These are phyloP conservation scores for Lachnellula hyalina DNA, from an alignment of 2,329 filamentous ascomycete genomes.

Conservation along the genomic window DNA sequence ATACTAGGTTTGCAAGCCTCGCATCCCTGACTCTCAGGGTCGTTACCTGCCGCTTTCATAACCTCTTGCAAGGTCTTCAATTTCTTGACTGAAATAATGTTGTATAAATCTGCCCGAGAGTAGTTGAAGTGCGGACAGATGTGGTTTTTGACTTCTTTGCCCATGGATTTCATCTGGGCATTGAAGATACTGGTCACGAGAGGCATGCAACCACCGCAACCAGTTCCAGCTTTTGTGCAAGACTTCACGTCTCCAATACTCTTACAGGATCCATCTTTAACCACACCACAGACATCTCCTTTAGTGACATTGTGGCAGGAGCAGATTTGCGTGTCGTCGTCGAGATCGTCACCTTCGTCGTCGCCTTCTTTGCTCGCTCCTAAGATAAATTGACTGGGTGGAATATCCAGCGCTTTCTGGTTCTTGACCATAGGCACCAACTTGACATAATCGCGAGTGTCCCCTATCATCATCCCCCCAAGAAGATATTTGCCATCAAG, in stretches of 20 bases:
- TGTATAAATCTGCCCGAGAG: constrained; percentile 83
- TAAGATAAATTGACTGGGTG: constrained; percentile 78
- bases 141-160: constrained; percentile 81
- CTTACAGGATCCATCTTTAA: constrained; percentile 77
- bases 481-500: constrained; percentile 83
- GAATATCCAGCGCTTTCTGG: constrained; percentile 71
- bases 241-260: constrained; percentile 78
- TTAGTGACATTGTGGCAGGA: constrained; percentile 92
- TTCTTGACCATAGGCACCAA: constrained; percentile 81
- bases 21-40: constrained; percentile 69
- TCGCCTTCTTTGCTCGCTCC: constrained; percentile 70
- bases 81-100: constrained; percentile 78
- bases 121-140: constrained; percentile 79
- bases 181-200: constrained; percentile 88
- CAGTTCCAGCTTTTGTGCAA: constrained; percentile 87
- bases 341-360: constrained; percentile 69
- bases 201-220: constrained; percentile 86
- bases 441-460: constrained; percentile 86
- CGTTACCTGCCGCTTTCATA: constrained; percentile 72
- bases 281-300: constrained; percentile 64
- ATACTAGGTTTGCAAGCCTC: constrained; percentile 82
- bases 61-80: constrained; percentile 67
- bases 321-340: constrained; percentile 83
- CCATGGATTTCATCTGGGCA: constrained; percentile 78
- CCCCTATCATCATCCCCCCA: constrained; percentile 97